A percentile compares a stretch with the other conserved stretches of the same genome.
Evolutionary conservation across 139 green algal genomes (phyloP).

Genomic region (Picochlorum sp.): DNA sequence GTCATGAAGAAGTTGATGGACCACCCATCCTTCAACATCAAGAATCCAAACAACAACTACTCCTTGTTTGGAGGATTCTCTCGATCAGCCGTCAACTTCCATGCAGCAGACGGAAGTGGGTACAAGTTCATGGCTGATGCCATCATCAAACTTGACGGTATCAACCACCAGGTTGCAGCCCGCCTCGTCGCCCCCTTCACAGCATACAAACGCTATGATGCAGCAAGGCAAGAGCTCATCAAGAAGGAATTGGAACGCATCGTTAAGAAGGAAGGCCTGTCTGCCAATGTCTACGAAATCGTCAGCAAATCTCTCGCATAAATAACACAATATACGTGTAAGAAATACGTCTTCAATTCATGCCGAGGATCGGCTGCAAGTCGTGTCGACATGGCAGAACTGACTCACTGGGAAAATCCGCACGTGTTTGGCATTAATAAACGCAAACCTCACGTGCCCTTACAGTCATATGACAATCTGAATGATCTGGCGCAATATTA

Average conservation of each 20-base stretch:
- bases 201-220: constrained; percentile 76
- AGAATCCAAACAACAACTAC: constrained; percentile 87
- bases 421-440: constrained; percentile 57
- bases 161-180: constrained; percentile 85
- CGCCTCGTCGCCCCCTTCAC: constrained; percentile 79
- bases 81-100: constrained; percentile 85
- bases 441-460: constrained; percentile 39
- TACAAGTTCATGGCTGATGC: constrained; percentile 89
- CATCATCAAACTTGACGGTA: constrained; percentile 65
- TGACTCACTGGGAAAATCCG: constrained; percentile 66
- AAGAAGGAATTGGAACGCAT: constrained; percentile 78
- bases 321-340: not conserved
- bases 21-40: constrained; percentile 83
- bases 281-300: constrained; percentile 94
- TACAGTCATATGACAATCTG: constrained; percentile 43
- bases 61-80: constrained; percentile 72
- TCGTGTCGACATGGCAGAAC: not conserved
- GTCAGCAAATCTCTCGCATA: constrained; percentile 65
- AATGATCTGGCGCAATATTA: constrained; percentile 10
- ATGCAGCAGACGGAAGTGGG: constrained; percentile 83
- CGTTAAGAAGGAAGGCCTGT: constrained; percentile 49
- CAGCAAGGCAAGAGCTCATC: constrained; percentile 72
- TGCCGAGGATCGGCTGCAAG: not conserved
- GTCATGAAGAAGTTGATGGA: constrained; percentile 61
- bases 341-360: no score